Percentiles rank a stretch among this genome's conserved stretches.
Conservation (phyloP, 768 basidiomycete species). For the Calocera cornea region DNA sequence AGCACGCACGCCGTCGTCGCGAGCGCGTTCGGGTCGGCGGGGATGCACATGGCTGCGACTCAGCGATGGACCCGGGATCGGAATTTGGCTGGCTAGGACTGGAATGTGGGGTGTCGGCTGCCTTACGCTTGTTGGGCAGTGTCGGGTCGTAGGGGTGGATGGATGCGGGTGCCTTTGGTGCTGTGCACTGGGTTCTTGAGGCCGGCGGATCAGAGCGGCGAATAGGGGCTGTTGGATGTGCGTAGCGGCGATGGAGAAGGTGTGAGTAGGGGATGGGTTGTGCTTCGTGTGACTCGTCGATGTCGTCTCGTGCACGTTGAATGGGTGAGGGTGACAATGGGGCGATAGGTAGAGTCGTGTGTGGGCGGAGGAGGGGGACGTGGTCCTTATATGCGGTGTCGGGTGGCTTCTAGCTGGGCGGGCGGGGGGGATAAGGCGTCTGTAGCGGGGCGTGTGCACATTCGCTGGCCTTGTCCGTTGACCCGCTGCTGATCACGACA, state of each 20-base stretch:
- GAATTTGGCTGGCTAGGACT: background rate
- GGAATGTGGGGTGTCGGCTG: background rate
- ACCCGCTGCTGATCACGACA: too few species aligned
- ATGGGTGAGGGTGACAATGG: background rate
- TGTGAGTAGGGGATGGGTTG: too few species aligned
- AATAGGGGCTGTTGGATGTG: background rate
- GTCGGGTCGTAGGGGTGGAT: background rate
- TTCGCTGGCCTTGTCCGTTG: background rate
- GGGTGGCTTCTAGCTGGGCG: background rate
- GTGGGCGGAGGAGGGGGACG: too few species aligned
- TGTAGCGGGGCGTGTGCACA: background rate
- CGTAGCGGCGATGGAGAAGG: background rate
- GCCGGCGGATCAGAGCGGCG: background rate
- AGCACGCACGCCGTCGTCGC: background rate
- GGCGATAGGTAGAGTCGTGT: background rate
- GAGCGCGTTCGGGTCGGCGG: slow-evolving; percentile 1
- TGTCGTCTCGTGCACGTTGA: background rate
- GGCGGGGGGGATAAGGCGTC: background rate
- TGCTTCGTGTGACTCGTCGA: background rate
- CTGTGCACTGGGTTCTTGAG: background rate
- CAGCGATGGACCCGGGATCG: background rate
- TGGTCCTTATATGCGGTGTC: background rate
- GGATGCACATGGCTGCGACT: background rate
- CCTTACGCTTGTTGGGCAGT: background rate
- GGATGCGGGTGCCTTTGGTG: background rate